Conservation (phyloP, 139 green algal species). For the Tetradesmus obliquus region DNA sequence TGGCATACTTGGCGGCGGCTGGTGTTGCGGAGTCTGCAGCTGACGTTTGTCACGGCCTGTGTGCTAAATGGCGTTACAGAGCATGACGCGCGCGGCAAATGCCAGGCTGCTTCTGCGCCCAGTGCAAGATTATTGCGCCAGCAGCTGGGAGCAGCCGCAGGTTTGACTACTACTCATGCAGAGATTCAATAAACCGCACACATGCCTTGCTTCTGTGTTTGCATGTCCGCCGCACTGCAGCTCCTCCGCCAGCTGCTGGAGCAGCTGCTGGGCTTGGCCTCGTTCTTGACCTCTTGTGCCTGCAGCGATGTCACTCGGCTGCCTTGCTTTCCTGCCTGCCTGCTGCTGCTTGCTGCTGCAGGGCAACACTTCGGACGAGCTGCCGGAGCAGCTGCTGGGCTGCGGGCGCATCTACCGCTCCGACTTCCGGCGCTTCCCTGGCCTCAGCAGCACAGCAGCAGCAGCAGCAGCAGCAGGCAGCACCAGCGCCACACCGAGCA, state of each 20-base stretch:
- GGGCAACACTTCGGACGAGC: constrained; percentile 84
- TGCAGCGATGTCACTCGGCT: not conserved
- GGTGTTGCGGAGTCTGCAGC: not conserved
- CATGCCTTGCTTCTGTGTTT: no score
- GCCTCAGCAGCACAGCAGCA: not conserved
- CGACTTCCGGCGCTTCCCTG: constrained; percentile 49
- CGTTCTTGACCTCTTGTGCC: not conserved
- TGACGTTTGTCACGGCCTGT: no score
- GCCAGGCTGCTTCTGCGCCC: no score
- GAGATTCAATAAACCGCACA: no score
- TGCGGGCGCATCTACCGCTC: constrained; percentile 65
- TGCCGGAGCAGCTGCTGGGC: constrained; percentile 85
- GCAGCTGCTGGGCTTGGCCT: not conserved
- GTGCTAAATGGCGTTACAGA: no score
- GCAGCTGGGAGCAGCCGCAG: no score
- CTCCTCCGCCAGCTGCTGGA: not conserved
- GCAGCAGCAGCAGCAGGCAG: not conserved
- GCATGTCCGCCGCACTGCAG: no score
- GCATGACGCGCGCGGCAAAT: no score
- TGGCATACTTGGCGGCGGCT: not conserved
- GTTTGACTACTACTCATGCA: no score
- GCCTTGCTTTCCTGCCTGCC: not conserved
- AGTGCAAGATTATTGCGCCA: no score
- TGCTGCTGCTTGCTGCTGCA: constrained; percentile 23
- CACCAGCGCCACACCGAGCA: not conserved